Conservation (phyloP, 768 basidiomycete genomes). For the Naematelia encephala region DNA sequence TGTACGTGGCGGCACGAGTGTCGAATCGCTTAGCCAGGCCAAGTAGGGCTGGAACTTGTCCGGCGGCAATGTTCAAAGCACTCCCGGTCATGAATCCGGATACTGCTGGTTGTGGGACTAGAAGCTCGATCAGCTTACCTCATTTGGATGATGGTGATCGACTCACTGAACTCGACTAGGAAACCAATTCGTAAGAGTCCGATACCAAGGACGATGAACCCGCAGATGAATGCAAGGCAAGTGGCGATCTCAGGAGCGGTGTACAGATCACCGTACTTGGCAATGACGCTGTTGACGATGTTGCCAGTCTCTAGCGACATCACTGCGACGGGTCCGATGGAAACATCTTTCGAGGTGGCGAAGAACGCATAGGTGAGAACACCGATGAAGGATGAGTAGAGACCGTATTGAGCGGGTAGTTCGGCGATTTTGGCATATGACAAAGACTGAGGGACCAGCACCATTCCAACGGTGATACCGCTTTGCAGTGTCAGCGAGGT, state of each 20-base stretch:
- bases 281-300: slow-evolving; percentile 67
- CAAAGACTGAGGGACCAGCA: slow-evolving; percentile 91
- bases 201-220: slow-evolving; percentile 85
- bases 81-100: slow-evolving; percentile 87
- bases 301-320: slow-evolving; percentile 85
- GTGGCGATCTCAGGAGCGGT: slow-evolving; percentile 72
- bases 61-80: slow-evolving; percentile 83
- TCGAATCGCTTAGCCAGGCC: slow-evolving; percentile 75
- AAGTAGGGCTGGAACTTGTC: slow-evolving; percentile 85
- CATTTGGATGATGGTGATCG: slow-evolving; percentile 57
- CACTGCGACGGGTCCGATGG: slow-evolving; percentile 98
- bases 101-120: slow-evolving; percentile 49
- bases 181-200: slow-evolving; percentile 87
- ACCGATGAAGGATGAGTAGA: slow-evolving; percentile 84
- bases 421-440: slow-evolving; percentile 70
- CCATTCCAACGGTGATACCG: slow-evolving; percentile 85
- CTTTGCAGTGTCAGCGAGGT: slow-evolving; percentile 49
- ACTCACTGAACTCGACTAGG: slow-evolving; percentile 78
- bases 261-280: slow-evolving; percentile 56
- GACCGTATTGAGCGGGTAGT: slow-evolving; percentile 79
- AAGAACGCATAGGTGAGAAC: slow-evolving; percentile 60
- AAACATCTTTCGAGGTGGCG: slow-evolving; percentile 96
- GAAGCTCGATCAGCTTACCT: slow-evolving; percentile 70
- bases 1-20: slow-evolving; percentile 77
- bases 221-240: slow-evolving; percentile 76